Base-by-base conservation (phyloP, 2,329 filamentous ascomycete genomes). In the Pseudogymnoascus sp. region DNA sequence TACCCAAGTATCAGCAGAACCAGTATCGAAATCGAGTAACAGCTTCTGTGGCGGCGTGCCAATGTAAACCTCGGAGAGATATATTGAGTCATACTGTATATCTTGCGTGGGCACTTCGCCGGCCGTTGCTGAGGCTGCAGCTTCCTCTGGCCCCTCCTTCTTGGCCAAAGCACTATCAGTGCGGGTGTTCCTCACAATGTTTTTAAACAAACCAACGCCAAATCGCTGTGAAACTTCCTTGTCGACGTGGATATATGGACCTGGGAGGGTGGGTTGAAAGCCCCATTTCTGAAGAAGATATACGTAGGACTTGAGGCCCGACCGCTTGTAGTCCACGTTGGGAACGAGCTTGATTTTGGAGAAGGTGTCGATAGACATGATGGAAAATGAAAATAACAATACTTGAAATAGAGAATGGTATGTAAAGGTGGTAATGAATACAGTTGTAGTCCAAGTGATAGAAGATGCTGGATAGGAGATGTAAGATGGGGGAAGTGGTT, bases 1-100 rank as follows among this genome's bases (percentile, higher is more conserved):
- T 74, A 84, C 81, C 87, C 85, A 90, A 20, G 88, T 76, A 74
- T 90, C 87, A 18, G 85, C 79, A 9, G 84, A 88, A 18, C 86
- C 86, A 38, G 86, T 89, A 70, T 90, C 87, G 64, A 90, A 89
- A 68, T 89, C 81, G 12, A 89, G 71, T 64, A 78, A 79, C 43
- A 86, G 65, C 50, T 74, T 83, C 74, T 90, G 86, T 1, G 78
- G 72, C 14, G 86, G 86, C 1, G 81, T 86, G 28, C 88, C 88
- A 63, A 90, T 85, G 12, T 74, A 69, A 25, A 90, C 81, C 30
- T 81, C 77, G 57, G 81, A 85, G 20, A 89, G 78, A 69, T 89
- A 89, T 73, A 82, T 73, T 5, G 81, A 75, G 64, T 90, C 86
- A 66, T 88, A 87, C 72, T 89, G 83, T 60, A 83, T 77, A 69